These are phyloP conservation scores for Candida anglica DNA, from an alignment of 805 yeast genomes.

Conservation along the genomic window DNA sequence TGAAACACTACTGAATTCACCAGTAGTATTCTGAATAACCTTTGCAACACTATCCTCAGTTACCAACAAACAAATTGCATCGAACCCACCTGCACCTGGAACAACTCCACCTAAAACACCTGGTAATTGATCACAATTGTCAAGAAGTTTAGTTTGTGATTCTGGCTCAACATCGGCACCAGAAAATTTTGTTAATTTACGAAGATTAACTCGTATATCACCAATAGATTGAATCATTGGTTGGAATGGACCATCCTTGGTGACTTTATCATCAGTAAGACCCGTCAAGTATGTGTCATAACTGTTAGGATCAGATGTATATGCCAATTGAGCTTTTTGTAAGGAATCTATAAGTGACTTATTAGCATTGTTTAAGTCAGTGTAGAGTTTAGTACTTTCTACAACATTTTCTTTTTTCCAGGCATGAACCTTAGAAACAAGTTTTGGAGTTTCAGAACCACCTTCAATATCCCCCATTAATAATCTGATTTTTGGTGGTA, in stretches of 20 bases:
- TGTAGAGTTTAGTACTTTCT: conserved; percentile 50
- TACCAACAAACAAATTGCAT: conserved; percentile 78
- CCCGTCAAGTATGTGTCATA: conserved; percentile 24
- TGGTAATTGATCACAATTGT: conserved; percentile 41
- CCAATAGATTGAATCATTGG: conserved; percentile 37
- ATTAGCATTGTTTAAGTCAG: conserved; percentile 55
- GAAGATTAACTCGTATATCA: conserved; percentile 54
- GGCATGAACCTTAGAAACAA: conserved; percentile 67
- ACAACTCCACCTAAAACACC: conserved; percentile 96
- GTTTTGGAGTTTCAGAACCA: conserved; percentile 92
- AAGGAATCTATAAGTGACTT: conserved; percentile 49
- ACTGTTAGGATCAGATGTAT: conserved; percentile 20
- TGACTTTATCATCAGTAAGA: conserved; percentile 4
- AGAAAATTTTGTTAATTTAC: conserved; percentile 55
- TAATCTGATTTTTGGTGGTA: conserved; percentile 68
- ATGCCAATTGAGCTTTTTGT: conserved; percentile 29
- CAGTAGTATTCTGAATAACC: conserved; percentile 16
- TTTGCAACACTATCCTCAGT: conserved; percentile 38
- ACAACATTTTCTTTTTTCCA: conserved; percentile 63
- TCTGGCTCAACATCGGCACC: conserved; percentile 89
- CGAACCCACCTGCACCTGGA: conserved; percentile 98
- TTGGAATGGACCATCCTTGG: conserved; percentile 15
- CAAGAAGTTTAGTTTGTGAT: conserved; percentile 66
- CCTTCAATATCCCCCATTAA: conserved; percentile 92
- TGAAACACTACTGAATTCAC: conserved; percentile 43